phyloP scores from a whole-genome alignment of 2,329 filamentous ascomycete genomes.

The Aureobasidium pullulans region DNA sequence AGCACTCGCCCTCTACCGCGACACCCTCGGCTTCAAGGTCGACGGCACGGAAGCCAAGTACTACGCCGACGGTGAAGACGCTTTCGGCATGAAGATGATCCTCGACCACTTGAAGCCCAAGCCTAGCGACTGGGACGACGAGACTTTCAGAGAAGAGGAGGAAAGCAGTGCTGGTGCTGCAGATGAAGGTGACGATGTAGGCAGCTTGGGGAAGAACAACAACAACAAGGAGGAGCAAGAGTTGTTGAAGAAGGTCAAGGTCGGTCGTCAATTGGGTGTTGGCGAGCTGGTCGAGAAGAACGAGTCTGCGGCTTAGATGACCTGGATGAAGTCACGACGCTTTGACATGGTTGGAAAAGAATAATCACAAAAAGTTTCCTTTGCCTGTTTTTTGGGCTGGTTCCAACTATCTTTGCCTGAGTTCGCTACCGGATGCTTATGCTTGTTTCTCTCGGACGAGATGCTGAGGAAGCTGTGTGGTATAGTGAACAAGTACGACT shows the following conservation, averaged over 20 bases:
- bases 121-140: constrained; percentile 41
- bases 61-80: constrained; percentile 97
- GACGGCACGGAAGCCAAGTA: constrained; percentile 84
- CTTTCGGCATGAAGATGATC: constrained; percentile 87
- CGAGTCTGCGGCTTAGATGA: constrained; percentile 4
- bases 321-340: neutral
- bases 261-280: constrained; percentile 73
- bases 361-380: neutral
- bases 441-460: too few species aligned
- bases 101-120: constrained; percentile 52
- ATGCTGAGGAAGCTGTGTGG: too few species aligned
- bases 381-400: neutral
- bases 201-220: constrained; percentile 28
- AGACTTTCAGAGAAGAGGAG: constrained; percentile 27
- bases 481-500: too few species aligned
- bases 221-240: constrained; percentile 17
- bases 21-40: constrained; percentile 81
- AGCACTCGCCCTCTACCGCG: constrained; percentile 83
- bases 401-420: neutral
- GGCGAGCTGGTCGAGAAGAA: constrained; percentile 59
- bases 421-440: too few species aligned
- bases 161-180: constrained; percentile 37
- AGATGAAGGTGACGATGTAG: constrained; percentile 34
- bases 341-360: neutral
- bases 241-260: constrained; percentile 72